Evolutionary conservation across 1,284 basidiomycete species (phyloP).

Genomic region (Austropuccinia psidii): DNA sequence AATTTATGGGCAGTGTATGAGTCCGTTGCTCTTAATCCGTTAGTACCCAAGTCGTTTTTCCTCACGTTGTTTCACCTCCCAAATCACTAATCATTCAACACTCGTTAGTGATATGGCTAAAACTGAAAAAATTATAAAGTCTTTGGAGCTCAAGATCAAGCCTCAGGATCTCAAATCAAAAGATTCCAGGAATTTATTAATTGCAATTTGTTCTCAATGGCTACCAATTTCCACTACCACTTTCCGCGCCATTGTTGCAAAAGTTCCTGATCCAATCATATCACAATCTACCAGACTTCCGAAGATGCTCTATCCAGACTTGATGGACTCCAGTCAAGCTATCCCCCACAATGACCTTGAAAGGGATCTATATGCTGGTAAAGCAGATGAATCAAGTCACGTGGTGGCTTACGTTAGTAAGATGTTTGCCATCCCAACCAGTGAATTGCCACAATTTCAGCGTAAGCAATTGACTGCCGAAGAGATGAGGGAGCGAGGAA

Average conservation of each 20-base stretch:
- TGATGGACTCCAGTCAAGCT: constrained; percentile 52
- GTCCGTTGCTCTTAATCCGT: constrained; percentile 76
- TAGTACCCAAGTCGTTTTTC: constrained; percentile 48
- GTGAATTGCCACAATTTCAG: constrained; percentile 78
- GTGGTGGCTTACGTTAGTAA: constrained; percentile 91
- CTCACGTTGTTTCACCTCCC: neutral
- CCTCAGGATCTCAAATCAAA: constrained; percentile 87
- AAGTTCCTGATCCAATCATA: constrained; percentile 74
- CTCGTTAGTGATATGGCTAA: constrained; percentile 71
- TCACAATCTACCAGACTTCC: constrained; percentile 81
- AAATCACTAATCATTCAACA: constrained; percentile 14
- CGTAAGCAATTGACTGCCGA: constrained; percentile 70
- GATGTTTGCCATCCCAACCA: constrained; percentile 83
- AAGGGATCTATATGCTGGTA: constrained; percentile 67
- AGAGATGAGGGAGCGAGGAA: constrained; percentile 70
- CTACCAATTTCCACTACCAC: constrained; percentile 85
- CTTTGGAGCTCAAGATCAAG: constrained; percentile 73
- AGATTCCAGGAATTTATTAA: constrained; percentile 74
- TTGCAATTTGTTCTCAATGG: constrained; percentile 90
- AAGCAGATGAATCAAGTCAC: constrained; percentile 55
- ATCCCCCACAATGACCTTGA: constrained; percentile 71
- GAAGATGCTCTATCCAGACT: constrained; percentile 76
- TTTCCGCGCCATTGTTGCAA: constrained; percentile 83
- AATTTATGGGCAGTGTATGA: constrained; percentile 98
- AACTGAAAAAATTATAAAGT: constrained; percentile 75